Conservation (phyloP, 2,329 filamentous ascomycete genomes). For the Byssoonygena ceratinophila region DNA sequence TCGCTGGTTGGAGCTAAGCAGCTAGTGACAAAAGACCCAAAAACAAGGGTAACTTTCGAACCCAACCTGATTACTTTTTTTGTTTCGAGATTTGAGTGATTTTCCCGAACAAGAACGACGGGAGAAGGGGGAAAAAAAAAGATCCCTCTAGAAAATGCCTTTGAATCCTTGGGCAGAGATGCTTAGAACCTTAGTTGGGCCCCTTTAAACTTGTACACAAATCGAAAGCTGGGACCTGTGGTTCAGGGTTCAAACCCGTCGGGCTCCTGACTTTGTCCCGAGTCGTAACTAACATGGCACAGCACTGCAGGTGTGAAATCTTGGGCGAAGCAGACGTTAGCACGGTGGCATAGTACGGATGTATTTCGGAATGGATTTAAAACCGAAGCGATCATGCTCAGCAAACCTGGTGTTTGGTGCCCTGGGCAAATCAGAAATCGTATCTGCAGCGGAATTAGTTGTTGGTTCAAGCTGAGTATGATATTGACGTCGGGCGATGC, state of each 20-base stretch:
- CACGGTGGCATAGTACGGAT: neutral
- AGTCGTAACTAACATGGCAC: neutral
- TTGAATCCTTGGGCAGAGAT: neutral
- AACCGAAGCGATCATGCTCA: too few species aligned
- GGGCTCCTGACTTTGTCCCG: neutral
- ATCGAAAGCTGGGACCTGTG: too few species aligned
- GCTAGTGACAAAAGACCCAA: constrained; percentile 1
- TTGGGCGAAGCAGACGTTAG: too few species aligned
- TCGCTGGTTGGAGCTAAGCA: constrained; percentile 1
- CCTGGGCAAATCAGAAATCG: neutral
- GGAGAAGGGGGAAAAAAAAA: neutral
- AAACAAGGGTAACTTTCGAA: constrained; percentile 4
- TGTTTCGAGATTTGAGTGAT: neutral
- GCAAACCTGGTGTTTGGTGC: neutral
- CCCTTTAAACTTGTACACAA: neutral
- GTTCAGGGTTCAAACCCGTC: neutral
- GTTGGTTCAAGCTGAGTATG: constrained; percentile 2
- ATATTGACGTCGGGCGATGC: neutral
- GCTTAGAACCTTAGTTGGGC: neutral
- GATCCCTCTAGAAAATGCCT: neutral
- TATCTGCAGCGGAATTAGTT: neutral
- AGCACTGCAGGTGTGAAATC: too few species aligned
- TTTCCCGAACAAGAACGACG: neutral
- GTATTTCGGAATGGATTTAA: too few species aligned
- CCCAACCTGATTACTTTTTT: neutral